phyloP scores from a whole-genome alignment of 1,139 yeast genomes.

The Lodderomyces metapsilosis region DNA sequence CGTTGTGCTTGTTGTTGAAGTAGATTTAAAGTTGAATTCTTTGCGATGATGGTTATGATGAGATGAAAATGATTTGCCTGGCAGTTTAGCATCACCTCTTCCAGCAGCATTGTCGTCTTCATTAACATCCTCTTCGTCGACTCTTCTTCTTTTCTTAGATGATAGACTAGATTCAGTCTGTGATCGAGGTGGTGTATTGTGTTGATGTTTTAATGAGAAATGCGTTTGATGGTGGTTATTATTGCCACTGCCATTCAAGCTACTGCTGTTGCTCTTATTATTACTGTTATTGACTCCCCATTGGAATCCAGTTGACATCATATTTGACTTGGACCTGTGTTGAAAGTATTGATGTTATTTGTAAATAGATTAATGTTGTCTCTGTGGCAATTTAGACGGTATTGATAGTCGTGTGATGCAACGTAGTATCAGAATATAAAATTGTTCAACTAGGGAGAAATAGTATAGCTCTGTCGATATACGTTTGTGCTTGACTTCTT shows the following conservation, averaged over 20 bases:
- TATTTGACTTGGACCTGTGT: no score
- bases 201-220: background rate
- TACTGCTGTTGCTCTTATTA: slow-evolving; percentile 5
- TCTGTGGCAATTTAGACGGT: no score
- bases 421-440: no score
- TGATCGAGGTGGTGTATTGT: slow-evolving; percentile 4
- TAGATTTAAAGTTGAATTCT: background rate
- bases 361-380: no score
- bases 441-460: no score
- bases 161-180: background rate
- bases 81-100: background rate
- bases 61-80: background rate
- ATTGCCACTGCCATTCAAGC: no score
- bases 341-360: no score
- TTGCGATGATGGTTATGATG: background rate
- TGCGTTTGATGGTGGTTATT: slow-evolving; percentile 4
- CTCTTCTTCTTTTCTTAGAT: background rate
- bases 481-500: no score
- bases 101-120: background rate
- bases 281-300: slow-evolving; percentile 26
- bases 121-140: background rate
- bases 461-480: no score
- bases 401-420: no score
- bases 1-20: slow-evolving; percentile 5
- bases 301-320: slow-evolving; percentile 35